These are phyloP conservation scores for Gossypium thurberi DNA, from an alignment of 345 rosid genomes.

Conservation along the genomic window DNA sequence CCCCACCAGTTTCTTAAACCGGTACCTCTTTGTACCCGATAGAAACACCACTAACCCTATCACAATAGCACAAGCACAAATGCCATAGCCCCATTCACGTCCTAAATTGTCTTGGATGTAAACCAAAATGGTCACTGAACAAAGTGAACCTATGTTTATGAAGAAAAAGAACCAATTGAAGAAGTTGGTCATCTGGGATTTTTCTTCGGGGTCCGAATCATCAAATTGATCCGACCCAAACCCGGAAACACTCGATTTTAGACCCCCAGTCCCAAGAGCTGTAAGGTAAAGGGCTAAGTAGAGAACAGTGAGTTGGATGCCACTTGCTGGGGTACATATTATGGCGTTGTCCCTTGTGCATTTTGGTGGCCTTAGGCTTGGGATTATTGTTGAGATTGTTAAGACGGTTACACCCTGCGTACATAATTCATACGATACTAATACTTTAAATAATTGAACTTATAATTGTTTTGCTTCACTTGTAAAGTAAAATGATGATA, in stretches of 20 bases:
- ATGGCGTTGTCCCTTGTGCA: conserved; percentile 30
- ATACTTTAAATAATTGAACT: not conserved
- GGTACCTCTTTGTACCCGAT: conserved; percentile 68
- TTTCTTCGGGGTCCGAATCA: conserved; percentile 58
- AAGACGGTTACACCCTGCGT: conserved; percentile 69
- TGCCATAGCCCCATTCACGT: conserved; percentile 83
- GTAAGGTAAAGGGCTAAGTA: conserved; percentile 71
- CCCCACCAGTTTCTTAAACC: conserved; percentile 80
- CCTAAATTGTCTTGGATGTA: conserved; percentile 87
- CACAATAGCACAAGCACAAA: conserved; percentile 70
- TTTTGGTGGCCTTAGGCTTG: conserved; percentile 71
- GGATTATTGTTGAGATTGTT: conserved; percentile 75
- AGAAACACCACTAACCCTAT: conserved; percentile 50
- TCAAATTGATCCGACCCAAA: conserved; percentile 96
- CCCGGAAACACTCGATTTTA: conserved; percentile 94
- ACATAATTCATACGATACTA: not conserved
- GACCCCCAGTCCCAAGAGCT: conserved; percentile 91
- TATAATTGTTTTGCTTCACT: not conserved
- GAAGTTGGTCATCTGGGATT: conserved; percentile 60
- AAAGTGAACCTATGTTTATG: conserved; percentile 74
- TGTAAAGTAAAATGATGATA: not conserved
- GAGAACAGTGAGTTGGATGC: conserved; percentile 55
- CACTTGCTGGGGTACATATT: conserved; percentile 55
- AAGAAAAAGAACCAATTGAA: conserved; percentile 96
- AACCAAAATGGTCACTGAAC: conserved; percentile 77